These are phyloP conservation scores for Fusarium stilboides DNA, from an alignment of 2,329 filamentous ascomycete genomes.

Conservation along the genomic window DNA sequence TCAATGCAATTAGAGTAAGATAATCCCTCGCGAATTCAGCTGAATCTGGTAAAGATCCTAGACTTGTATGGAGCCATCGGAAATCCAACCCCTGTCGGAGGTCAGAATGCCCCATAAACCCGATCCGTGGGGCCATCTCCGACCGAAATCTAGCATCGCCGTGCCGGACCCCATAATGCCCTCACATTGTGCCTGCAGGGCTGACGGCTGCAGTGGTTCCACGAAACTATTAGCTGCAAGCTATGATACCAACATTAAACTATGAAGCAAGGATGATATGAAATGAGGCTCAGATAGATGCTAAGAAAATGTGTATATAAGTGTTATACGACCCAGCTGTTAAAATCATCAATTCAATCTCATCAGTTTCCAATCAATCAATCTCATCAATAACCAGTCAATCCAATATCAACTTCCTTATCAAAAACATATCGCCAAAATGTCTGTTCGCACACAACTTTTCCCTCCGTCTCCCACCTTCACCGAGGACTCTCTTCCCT, in stretches of 20 bases:
- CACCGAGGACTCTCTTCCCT: conserved; percentile 34
- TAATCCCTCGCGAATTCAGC: conserved; percentile 3
- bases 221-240: background rate
- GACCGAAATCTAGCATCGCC: conserved; percentile 24
- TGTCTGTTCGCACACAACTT: conserved; percentile 36
- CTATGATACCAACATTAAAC: background rate
- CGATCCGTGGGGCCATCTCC: conserved; percentile 36
- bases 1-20: background rate
- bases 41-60: background rate
- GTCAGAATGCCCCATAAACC: conserved; percentile 33
- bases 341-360: background rate
- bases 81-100: conserved; percentile 34
- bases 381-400: background rate
- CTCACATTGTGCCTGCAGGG: background rate
- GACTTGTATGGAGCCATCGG: conserved; percentile 10
- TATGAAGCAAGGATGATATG: background rate
- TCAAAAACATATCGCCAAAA: background rate
- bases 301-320: conserved; percentile 5
- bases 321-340: background rate
- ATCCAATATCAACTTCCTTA: background rate
- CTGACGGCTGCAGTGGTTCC: background rate
- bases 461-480: conserved; percentile 39
- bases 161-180: conserved; percentile 4
- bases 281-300: background rate
- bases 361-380: background rate